Evolutionary conservation across 306 rosid species (phyloP).

Genomic region (Pyrus communis): DNA sequence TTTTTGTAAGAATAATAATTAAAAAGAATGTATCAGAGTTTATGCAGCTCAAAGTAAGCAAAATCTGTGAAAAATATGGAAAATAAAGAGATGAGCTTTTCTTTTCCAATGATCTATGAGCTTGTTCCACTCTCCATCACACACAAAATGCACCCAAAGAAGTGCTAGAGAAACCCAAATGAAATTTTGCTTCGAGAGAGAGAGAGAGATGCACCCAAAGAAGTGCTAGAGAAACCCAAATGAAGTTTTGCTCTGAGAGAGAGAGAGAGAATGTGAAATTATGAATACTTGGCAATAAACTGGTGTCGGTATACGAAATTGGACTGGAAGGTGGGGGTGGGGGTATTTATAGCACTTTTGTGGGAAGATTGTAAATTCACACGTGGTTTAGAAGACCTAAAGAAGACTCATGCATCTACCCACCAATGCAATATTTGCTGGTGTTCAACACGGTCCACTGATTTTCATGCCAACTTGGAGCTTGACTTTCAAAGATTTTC

Average conservation of each 20-base stretch:
- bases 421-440: neutral
- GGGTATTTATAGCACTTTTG: neutral
- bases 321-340: neutral
- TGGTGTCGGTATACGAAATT: neutral
- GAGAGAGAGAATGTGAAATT: neutral
- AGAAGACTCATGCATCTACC: neutral
- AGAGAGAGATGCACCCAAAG: neutral
- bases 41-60: neutral
- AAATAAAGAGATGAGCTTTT: neutral
- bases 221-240: neutral
- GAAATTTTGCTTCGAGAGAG: neutral
- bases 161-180: neutral
- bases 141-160: conserved; percentile 1
- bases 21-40: neutral
- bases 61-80: neutral
- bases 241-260: neutral
- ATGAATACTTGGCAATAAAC: neutral
- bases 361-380: neutral
- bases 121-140: neutral
- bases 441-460: neutral
- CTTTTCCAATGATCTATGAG: neutral
- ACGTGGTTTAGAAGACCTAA: neutral
- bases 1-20: neutral
- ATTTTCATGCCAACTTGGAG: neutral
- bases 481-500: neutral